Evolutionary conservation across 306 rosid genomes (phyloP), one percentile per base, ranked within the genome.

Genomic region (Sindora glabra): DNA sequence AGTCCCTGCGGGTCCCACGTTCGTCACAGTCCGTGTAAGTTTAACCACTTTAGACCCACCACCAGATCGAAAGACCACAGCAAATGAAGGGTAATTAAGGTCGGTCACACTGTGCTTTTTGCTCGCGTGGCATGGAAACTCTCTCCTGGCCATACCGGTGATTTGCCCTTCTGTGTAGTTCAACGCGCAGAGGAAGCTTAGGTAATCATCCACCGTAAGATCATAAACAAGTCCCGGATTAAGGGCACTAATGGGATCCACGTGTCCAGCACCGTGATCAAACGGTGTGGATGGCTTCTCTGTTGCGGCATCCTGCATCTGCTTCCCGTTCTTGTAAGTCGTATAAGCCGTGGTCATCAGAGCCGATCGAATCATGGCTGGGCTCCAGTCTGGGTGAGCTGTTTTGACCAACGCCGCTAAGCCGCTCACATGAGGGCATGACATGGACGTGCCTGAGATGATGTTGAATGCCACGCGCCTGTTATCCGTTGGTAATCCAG

Each of bases 371-470:
- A 90, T 80, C 3, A 72, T 80, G 6, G 90, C 90, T 0, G 95
- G 95, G 74, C 84, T 84, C 97, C 97, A 90, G 1, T 86, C 83
- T 10, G 85, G 95, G 47, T 79, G 87, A 40, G 58, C 72, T 1
- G 81, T 82, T 60, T 87, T 90, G 26, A 87, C 44, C 13, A 90
- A 49, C 5, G 86, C 94, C 0, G 89, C 94, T 29, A 90, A 50
- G 1, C 94, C 97, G 5, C 95, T 90, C 19, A 76, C 84, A 60
- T 86, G 97, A 5, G 97, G 97, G 36, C 97, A 90, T n/a, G 95
- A 74, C 97, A 90, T 90, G 12, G 97, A 90, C 49, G 97, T 90
- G 3, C 97, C 97, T 0, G 94, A 84, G 15, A 84, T 54, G 21
- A 90, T 81, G 79, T 90, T 86, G 84, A 86, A 90, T 1, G 74